A percentile compares a stretch with the other conserved stretches of the same genome.
Conservation (phyloP, 495 filamentous ascomycete species). For the Trypethelium eluteriae region DNA sequence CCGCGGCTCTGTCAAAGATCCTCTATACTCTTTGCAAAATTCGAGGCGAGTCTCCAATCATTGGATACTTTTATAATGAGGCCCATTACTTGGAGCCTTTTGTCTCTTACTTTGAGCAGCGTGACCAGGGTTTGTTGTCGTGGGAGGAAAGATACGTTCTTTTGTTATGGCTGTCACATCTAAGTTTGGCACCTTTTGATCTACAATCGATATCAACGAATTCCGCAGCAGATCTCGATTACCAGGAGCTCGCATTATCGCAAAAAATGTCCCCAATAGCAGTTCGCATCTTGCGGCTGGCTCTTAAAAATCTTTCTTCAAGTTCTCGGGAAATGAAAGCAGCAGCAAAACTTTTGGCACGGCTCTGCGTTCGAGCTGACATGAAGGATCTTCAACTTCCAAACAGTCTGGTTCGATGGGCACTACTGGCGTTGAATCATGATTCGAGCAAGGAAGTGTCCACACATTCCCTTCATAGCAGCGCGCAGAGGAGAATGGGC, state of each 20-base stretch:
- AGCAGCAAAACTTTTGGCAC: slow-evolving; percentile 70
- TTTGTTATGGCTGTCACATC: slow-evolving; percentile 85
- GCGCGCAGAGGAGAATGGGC: slow-evolving; percentile 53
- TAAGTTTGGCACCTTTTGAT: slow-evolving; percentile 90
- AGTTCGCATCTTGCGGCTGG: slow-evolving; percentile 60
- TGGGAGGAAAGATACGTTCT: slow-evolving; percentile 91
- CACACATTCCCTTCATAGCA: background rate
- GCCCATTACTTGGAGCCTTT: slow-evolving; percentile 73
- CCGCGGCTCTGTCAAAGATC: slow-evolving; percentile 64
- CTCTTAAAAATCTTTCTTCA: slow-evolving; percentile 64
- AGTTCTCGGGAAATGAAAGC: slow-evolving; percentile 70
- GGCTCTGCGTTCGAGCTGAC: slow-evolving; percentile 73
- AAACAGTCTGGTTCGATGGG: slow-evolving; percentile 56
- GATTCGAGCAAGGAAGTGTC: slow-evolving; percentile 19
- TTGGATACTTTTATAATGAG: slow-evolving; percentile 82
- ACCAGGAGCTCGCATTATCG: slow-evolving; percentile 42
- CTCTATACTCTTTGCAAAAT: slow-evolving; percentile 93
- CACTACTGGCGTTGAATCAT: slow-evolving; percentile 49
- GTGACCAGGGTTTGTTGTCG: slow-evolving; percentile 35
- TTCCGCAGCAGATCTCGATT: slow-evolving; percentile 7
- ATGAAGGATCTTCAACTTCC: slow-evolving; percentile 75
- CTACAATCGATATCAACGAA: slow-evolving; percentile 71
- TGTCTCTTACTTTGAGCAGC: slow-evolving; percentile 40
- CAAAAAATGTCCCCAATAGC: slow-evolving; percentile 59
- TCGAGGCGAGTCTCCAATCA: slow-evolving; percentile 84